These are phyloP conservation scores for Dendrobium catenatum DNA, from an alignment of 106 monocot species.

Conservation along the genomic window DNA sequence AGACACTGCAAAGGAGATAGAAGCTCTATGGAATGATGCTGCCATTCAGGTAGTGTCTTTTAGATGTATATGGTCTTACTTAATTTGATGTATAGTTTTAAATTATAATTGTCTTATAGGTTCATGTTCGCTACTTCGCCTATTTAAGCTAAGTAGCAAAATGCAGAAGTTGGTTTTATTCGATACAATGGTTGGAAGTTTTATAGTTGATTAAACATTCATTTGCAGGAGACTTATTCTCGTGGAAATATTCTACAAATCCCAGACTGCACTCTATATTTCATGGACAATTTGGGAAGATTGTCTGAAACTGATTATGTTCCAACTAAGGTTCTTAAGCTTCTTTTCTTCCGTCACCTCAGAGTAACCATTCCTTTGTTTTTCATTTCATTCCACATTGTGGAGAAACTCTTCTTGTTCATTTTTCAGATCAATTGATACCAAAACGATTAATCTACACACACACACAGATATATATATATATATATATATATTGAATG, in stretches of 20 bases:
- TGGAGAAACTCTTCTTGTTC: not conserved
- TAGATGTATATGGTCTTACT: not conserved
- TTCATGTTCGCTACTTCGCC: not conserved
- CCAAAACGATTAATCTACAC: not conserved
- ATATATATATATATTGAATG: not conserved
- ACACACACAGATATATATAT: too few species aligned
- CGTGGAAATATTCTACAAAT: conserved; percentile 80
- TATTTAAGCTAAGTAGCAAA: not conserved
- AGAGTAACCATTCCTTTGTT: not conserved
- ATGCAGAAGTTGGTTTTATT: not conserved
- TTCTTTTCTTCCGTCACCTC: not conserved
- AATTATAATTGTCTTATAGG: not conserved
- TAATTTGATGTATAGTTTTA: not conserved
- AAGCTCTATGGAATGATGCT: conserved; percentile 82
- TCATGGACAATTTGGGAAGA: conserved; percentile 87
- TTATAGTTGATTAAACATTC: conserved; percentile 8
- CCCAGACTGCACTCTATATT: conserved; percentile 92
- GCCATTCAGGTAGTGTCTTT: conserved; percentile 70
- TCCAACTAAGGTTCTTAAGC: conserved; percentile 76
- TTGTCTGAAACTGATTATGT: conserved; percentile 71
- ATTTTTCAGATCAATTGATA: not conserved
- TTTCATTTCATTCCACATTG: not conserved
- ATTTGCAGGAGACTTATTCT: conserved; percentile 74
- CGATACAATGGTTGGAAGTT: not conserved
- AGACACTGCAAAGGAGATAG: conserved; percentile 63